These are phyloP conservation scores for Cocos nucifera DNA, from an alignment of 176 grass and related monocot species.

Conservation along the genomic window DNA sequence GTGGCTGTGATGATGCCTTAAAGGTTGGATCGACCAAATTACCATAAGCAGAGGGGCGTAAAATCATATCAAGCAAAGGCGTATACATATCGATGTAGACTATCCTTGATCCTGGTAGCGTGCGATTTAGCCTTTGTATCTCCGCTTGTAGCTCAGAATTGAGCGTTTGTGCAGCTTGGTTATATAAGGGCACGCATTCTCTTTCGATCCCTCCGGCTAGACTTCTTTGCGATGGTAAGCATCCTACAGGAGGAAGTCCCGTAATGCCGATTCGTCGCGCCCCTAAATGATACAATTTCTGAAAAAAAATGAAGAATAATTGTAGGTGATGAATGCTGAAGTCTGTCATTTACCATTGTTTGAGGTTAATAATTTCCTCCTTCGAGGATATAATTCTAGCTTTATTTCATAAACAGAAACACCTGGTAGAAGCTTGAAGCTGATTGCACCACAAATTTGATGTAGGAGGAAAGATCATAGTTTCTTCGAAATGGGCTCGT, in stretches of 20 bases:
- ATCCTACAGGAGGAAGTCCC: constrained; percentile 61
- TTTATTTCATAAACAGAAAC: neutral
- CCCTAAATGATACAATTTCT: constrained; percentile 46
- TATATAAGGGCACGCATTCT: constrained; percentile 55
- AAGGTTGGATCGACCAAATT: neutral
- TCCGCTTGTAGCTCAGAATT: constrained; percentile 60
- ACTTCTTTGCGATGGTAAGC: constrained; percentile 80
- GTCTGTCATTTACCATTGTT: neutral
- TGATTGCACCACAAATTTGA: constrained; percentile 43
- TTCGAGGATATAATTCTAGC: no score
- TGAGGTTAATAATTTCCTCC: neutral
- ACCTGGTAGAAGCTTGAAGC: constrained; percentile 68
- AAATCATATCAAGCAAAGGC: constrained; percentile 60
- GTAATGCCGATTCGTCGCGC: constrained; percentile 37
- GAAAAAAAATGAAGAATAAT: neutral
- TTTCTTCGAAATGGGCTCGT: constrained; percentile 50
- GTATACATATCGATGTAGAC: constrained; percentile 59
- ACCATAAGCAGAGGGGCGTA: constrained; percentile 52
- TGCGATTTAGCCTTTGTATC: constrained; percentile 49
- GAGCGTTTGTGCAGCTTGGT: constrained; percentile 48
- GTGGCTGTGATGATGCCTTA: neutral
- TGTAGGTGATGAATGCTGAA: no score
- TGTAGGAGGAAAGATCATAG: constrained; percentile 81
- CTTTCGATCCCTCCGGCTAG: constrained; percentile 53
- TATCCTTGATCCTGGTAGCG: constrained; percentile 36